Conservation (phyloP, 192 early-diverging fungal species). For the Anaeromyces robustus region DNA sequence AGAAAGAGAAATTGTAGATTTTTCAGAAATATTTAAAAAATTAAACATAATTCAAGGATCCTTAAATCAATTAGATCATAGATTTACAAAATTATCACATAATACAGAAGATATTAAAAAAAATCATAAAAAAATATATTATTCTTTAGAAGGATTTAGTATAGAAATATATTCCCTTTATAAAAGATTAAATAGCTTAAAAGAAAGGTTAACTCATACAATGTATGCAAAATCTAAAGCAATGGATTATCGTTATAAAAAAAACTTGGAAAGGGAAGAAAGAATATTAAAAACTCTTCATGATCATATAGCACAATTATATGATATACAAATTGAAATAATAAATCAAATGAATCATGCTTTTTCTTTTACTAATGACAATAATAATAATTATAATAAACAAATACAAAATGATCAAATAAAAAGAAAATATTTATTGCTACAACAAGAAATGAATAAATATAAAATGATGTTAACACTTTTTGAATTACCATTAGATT, state of each 20-base stretch:
- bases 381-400: no score
- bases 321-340: not conserved
- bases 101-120: not conserved
- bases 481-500: not conserved
- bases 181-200: not conserved
- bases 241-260: not conserved
- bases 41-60: not conserved
- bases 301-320: not conserved
- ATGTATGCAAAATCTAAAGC: not conserved
- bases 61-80: not conserved
- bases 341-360: not conserved
- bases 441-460: not conserved
- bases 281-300: not conserved
- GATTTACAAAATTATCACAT: not conserved
- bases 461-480: not conserved
- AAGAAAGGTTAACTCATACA: not conserved
- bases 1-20: not conserved
- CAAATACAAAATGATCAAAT: no score
- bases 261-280: not conserved
- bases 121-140: not conserved
- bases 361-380: not conserved
- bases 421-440: not conserved
- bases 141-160: not conserved
- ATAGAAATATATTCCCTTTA: not conserved
- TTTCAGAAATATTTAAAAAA: not conserved